A percentile compares a stretch with the other conserved stretches of the same genome.
Conservation (phyloP, 768 basidiomycete species). For the Leccinum sublutescens region DNA sequence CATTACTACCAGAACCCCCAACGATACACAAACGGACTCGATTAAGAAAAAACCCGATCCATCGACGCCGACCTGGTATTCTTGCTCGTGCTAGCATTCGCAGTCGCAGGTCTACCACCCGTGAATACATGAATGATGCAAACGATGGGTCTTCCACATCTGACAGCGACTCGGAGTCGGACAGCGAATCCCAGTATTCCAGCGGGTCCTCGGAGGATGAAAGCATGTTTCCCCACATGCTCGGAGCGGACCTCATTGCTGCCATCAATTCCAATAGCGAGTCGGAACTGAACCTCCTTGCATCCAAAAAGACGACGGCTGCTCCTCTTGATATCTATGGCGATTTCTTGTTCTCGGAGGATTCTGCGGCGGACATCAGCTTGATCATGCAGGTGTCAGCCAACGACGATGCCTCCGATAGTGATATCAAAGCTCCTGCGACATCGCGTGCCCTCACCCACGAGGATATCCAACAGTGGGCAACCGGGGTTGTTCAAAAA, state of each 20-base stretch:
- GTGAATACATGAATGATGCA: neutral
- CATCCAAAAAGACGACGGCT: neutral
- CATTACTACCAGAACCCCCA: neutral
- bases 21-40: neutral
- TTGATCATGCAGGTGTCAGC: conserved; percentile 22
- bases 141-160: conserved; percentile 11
- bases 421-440: conserved; percentile 8
- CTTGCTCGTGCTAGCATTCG: conserved; percentile 24
- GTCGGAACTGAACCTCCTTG: conserved; percentile 17
- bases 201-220: conserved; percentile 20
- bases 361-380: conserved; percentile 22
- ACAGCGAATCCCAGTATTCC: conserved; percentile 22
- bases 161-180: conserved; percentile 16
- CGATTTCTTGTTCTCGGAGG: conserved; percentile 13
- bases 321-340: conserved; percentile 5
- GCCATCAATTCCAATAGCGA: conserved; percentile 29
- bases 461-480: conserved; percentile 29
- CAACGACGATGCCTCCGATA: conserved; percentile 7
- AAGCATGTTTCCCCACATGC: conserved; percentile 24
- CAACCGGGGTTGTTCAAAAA: conserved; percentile 26
- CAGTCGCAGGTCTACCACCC: conserved; percentile 9
- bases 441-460: conserved; percentile 15
- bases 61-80: conserved; percentile 14
- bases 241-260: conserved; percentile 28
- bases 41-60: neutral